Percentiles rank a stretch among this genome's conserved stretches.
Conservation (phyloP, 441 rosid genomes). For the Macaranga tanarius region DNA sequence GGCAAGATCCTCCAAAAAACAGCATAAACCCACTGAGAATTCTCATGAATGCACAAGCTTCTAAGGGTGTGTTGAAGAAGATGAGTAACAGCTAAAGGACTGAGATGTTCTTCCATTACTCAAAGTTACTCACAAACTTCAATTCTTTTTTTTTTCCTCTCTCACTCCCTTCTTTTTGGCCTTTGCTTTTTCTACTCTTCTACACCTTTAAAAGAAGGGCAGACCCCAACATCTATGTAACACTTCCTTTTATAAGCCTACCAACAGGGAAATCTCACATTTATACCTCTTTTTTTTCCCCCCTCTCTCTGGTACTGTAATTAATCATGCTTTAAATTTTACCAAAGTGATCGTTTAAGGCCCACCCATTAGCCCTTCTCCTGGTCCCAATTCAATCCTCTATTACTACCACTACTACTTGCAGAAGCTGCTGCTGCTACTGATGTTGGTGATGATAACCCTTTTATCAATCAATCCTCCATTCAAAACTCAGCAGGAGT, state of each 20-base stretch:
- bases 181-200: constrained; percentile 4
- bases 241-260: constrained; percentile 58
- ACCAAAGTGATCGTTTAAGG: constrained; percentile 40
- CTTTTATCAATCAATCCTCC: constrained; percentile 18
- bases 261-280: constrained; percentile 38
- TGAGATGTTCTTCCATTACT: constrained; percentile 82
- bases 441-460: no score
- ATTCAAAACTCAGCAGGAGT: constrained; percentile 26
- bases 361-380: constrained; percentile 31
- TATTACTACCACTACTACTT: neutral
- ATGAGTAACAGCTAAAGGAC: constrained; percentile 82
- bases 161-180: constrained; percentile 3
- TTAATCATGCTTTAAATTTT: constrained; percentile 34
- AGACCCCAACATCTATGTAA: constrained; percentile 44
- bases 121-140: constrained; percentile 17
- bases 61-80: constrained; percentile 96
- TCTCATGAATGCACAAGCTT: constrained; percentile 83
- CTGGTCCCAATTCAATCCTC: constrained; percentile 28
- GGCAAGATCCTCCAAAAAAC: constrained; percentile 99
- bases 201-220: constrained; percentile 39
- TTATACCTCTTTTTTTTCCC: constrained; percentile 20
- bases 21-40: constrained; percentile 97
- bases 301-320: constrained; percentile 18
- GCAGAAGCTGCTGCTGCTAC: no score
- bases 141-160: neutral